A percentile compares a stretch with the other conserved stretches of the same genome.
These are phyloP conservation scores for Henckelia pumila DNA, from an alignment of 257 asterid genomes.

Conservation along the genomic window DNA sequence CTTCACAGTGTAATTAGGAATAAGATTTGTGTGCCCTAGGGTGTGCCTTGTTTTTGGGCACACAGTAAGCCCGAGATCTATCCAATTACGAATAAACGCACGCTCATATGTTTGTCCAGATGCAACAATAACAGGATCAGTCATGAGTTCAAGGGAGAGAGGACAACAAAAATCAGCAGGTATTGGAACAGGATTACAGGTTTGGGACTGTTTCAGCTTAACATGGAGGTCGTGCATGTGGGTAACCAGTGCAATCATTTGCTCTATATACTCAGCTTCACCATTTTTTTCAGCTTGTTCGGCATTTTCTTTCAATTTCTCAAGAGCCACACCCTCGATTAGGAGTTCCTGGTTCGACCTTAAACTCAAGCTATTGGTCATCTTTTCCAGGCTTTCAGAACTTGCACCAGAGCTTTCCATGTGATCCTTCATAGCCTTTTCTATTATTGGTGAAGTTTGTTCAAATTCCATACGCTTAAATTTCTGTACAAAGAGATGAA, in stretches of 20 bases:
- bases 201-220: slow-evolving; percentile 58
- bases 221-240: slow-evolving; percentile 86
- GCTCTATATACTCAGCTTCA: slow-evolving; percentile 71
- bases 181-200: slow-evolving; percentile 58
- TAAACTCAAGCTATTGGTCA: slow-evolving; percentile 63
- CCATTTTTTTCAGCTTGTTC: slow-evolving; percentile 64
- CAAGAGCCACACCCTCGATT: slow-evolving; percentile 85
- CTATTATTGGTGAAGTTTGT: slow-evolving; percentile 47
- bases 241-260: slow-evolving; percentile 62
- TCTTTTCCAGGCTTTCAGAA: slow-evolving; percentile 54
- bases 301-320: slow-evolving; percentile 77
- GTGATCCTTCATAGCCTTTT: slow-evolving; percentile 55
- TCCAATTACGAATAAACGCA: slow-evolving; percentile 74
- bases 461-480: slow-evolving; percentile 52
- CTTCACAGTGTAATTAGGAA: slow-evolving; percentile 86
- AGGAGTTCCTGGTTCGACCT: slow-evolving; percentile 76
- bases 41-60: slow-evolving; percentile 91
- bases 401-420: slow-evolving; percentile 65
- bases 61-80: slow-evolving; percentile 80
- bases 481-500: slow-evolving; percentile 56
- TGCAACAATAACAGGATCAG: slow-evolving; percentile 88
- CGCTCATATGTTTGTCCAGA: slow-evolving; percentile 96
- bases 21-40: slow-evolving; percentile 69
- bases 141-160: slow-evolving; percentile 84
- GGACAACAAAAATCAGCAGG: slow-evolving; percentile 91